Evolutionary conservation across 1,284 basidiomycete genomes (phyloP).

Genomic region (Hortiboletus rubellus): DNA sequence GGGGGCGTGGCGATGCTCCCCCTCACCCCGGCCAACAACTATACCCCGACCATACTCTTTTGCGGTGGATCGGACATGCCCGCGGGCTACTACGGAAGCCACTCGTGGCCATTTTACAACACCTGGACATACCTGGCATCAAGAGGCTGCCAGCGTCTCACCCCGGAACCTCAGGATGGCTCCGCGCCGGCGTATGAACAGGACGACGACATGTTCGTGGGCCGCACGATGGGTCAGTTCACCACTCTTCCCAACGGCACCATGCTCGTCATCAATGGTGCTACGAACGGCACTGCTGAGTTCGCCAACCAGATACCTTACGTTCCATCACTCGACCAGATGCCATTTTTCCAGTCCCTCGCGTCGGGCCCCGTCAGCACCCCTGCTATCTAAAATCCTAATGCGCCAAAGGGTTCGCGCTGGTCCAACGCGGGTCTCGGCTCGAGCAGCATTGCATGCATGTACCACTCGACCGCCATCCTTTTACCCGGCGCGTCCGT

Average conservation of each 20-base stretch:
- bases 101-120: conserved; percentile 62
- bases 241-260: conserved; percentile 76
- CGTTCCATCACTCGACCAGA: conserved; percentile 44
- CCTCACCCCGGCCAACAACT: conserved; percentile 62
- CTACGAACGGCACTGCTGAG: conserved; percentile 68
- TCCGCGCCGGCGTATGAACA: conserved; percentile 54
- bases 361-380: conserved; percentile 60
- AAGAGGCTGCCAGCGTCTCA: conserved; percentile 68
- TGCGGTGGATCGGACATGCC: too few relatives aligned
- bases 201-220: conserved; percentile 73
- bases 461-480: conserved; percentile 86
- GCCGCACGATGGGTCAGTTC: conserved; percentile 85
- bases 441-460: conserved; percentile 62
- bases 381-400: conserved; percentile 76
- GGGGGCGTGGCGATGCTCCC: conserved; percentile 90
- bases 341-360: conserved; percentile 65
- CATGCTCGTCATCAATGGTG: conserved; percentile 80
- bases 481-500: conserved; percentile 88
- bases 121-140: conserved; percentile 66
- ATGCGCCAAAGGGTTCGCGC: conserved; percentile 57
- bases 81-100: conserved; percentile 39
- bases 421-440: conserved; percentile 68
- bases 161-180: conserved; percentile 72
- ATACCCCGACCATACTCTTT: too few relatives aligned
- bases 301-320: conserved; percentile 48